Conservation (phyloP, 2,329 filamentous ascomycete genomes). For the Pyrenochaeta sp. region DNA sequence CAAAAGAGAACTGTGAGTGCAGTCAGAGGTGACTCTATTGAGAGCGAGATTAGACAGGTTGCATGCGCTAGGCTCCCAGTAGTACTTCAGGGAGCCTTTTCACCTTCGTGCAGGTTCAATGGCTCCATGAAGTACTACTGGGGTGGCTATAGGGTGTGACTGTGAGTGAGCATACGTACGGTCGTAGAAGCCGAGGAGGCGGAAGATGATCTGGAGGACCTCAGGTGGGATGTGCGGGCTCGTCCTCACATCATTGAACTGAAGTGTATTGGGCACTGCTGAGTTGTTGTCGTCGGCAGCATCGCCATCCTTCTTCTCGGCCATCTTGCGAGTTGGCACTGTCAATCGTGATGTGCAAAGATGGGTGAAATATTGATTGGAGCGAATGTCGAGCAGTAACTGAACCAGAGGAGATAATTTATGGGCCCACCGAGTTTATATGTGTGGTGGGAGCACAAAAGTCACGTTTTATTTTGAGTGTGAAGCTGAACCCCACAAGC, state of each 20-base stretch:
- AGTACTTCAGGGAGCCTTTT: background rate
- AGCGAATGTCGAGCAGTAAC: background rate
- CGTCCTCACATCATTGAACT: background rate
- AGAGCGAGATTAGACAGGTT: background rate
- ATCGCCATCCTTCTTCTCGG: no score
- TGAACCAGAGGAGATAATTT: background rate
- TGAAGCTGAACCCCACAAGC: background rate
- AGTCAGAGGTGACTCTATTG: background rate
- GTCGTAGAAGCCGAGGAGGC: background rate
- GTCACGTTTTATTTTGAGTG: background rate
- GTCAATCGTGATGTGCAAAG: no score
- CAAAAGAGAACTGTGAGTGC: background rate
- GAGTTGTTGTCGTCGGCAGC: no score
- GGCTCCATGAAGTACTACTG: no score
- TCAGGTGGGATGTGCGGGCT: background rate
- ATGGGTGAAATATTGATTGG: background rate
- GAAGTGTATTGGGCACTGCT: no score
- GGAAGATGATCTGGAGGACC: conserved; percentile 3
- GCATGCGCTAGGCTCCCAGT: background rate
- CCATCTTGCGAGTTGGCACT: no score
- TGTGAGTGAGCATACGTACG: background rate
- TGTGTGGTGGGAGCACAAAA: background rate
- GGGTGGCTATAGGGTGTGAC: background rate
- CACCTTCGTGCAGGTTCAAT: no score
- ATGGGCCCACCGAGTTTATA: background rate